phyloP scores from a whole-genome alignment of 495 filamentous ascomycete species.

The Lasiosphaeria hispida region DNA sequence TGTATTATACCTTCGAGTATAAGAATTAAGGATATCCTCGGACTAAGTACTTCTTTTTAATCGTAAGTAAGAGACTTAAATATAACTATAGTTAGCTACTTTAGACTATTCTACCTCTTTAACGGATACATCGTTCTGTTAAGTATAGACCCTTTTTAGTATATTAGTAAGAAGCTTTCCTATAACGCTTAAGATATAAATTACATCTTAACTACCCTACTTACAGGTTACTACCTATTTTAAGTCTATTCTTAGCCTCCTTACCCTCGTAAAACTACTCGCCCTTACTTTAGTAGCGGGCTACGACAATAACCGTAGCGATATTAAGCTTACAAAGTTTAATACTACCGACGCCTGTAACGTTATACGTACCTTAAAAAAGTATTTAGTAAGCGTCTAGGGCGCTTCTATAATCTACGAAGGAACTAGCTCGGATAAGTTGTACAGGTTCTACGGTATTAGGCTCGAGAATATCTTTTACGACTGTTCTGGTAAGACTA shows the following conservation, averaged over 20 bases:
- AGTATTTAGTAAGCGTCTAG: neutral
- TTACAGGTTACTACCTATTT: neutral
- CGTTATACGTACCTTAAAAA: neutral
- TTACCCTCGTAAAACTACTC: neutral
- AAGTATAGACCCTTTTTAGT: neutral
- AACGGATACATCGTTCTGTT: too few relatives aligned
- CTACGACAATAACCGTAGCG: neutral
- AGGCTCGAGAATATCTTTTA: constrained; percentile 1
- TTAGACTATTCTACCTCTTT: too few relatives aligned
- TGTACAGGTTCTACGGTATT: neutral
- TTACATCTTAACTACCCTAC: neutral
- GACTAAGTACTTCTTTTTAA: too few relatives aligned
- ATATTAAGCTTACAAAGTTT: neutral
- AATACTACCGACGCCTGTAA: neutral
- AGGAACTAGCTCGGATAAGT: neutral
- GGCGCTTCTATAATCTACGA: neutral
- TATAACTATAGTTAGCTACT: too few relatives aligned
- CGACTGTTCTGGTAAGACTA: constrained; percentile 1
- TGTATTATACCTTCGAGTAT: neutral
- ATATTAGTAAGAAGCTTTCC: neutral
- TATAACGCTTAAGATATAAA: neutral
- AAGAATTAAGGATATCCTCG: too few relatives aligned
- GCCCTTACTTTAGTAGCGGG: neutral
- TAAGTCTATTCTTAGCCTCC: neutral
- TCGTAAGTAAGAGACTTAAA: too few relatives aligned